Evolutionary conservation across 371 early-diverging fungal species (phyloP), one percentile per base, ranked within the genome.

Genomic region (Mortierella polycephala): DNA sequence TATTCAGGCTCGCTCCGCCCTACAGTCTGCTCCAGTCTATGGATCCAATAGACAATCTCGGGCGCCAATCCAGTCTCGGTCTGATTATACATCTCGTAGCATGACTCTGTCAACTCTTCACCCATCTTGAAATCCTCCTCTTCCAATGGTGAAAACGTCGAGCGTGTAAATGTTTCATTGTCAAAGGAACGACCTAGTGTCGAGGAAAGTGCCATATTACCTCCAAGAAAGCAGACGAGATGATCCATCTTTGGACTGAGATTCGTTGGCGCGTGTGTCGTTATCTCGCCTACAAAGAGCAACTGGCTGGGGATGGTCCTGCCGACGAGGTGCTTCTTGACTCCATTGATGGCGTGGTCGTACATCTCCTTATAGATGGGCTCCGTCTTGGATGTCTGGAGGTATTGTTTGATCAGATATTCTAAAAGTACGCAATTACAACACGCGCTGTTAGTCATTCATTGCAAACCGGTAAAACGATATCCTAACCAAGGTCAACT

Each of bases 181-280:
- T 76, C 47, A 18, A 76, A 54, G 0, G 62, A 8, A n/a, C 45
- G 67, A 51, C 91, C 95, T 59, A 84, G 85, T 9, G 91, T 94
- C n/a, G 91, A 93, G 62, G 85, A 92, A 7, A 96, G 82, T 0
- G 96, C 95, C 66, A 97, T 82, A 13, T 89, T 90, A 1, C 96
- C 97, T n/a, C 94, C 96, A 47, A 94, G 83, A 81, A 97, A 98
- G 82, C 98, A 98, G 3, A 95, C 95, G 23, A 96, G 87, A 79
- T 97, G 98, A 74, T 96, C 96, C 96, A 97, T 95, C 69, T 94
- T 93, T 16, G 91, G 86, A 41, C 83, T 83, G 2, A 87, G 44
- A 2, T 62, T 54, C 4, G 68, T 14, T 1, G 86, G 86, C 2
- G 72, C 21, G 30, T 81, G 55, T 9, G 76, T 68, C 10, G 82